Evolutionary conservation across 345 rosid genomes (phyloP).

Genomic region (Eucalyptus brandiana): DNA sequence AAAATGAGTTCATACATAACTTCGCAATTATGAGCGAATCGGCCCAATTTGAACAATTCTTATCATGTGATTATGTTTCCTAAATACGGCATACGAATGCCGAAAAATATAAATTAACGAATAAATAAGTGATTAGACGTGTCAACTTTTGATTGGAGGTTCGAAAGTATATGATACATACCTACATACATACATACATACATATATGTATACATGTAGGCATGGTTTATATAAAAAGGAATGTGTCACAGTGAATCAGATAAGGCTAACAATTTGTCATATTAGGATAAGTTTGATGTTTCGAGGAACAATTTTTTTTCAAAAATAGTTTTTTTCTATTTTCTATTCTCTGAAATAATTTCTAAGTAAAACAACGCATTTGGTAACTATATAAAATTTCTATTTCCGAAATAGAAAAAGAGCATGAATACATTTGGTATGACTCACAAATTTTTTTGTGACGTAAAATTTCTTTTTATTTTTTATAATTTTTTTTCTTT

Average conservation of each 20-base stretch:
- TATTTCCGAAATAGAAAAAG: too few relatives aligned
- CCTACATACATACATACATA: too few relatives aligned
- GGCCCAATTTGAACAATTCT: background rate
- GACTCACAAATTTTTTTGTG: too few relatives aligned
- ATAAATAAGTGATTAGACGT: background rate
- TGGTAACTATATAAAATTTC: too few relatives aligned
- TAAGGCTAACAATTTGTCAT: background rate
- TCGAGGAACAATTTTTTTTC: too few relatives aligned
- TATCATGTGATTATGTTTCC: background rate
- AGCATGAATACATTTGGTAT: too few relatives aligned
- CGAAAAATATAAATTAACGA: background rate
- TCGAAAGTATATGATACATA: background rate
- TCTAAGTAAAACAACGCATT: fast-evolving
- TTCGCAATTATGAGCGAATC: background rate
- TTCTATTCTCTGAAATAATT: too few relatives aligned
- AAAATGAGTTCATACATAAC: background rate
- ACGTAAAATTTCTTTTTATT: too few relatives aligned
- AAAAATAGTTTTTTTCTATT: too few relatives aligned
- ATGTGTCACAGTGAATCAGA: background rate
- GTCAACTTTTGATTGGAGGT: background rate
- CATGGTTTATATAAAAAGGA: background rate
- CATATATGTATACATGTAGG: too few relatives aligned
- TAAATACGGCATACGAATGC: background rate
- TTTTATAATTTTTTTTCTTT: too few relatives aligned
- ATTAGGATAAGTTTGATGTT: too few relatives aligned